Conservation (phyloP, 352 stramenopile species). For the Phytopythium litorale region DNA sequence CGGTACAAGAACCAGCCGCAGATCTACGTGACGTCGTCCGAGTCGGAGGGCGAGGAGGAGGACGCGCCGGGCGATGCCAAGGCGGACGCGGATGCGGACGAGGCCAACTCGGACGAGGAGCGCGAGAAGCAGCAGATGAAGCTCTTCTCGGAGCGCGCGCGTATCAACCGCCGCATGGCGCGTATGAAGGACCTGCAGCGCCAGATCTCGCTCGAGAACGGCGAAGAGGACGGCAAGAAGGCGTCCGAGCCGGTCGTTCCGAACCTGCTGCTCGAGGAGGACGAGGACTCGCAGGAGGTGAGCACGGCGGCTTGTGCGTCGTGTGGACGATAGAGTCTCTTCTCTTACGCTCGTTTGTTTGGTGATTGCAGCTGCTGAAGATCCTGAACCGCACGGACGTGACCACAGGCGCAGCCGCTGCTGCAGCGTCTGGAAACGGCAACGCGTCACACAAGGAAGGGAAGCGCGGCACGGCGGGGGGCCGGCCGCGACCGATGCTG, state of each 20-base stretch:
- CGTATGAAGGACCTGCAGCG: slow-evolving; percentile 81
- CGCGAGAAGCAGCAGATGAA: slow-evolving; percentile 85
- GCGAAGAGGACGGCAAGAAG: slow-evolving; percentile 21
- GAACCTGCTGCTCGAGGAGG: slow-evolving; percentile 69
- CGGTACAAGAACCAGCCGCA: slow-evolving; percentile 74
- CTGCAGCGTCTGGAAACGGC: neutral
- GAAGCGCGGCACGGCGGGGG: slow-evolving; percentile 6
- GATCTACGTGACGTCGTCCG: slow-evolving; percentile 87
- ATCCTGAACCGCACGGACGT: slow-evolving; percentile 60
- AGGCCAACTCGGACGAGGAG: slow-evolving; percentile 73
- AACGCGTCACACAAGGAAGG: neutral
- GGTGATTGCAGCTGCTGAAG: slow-evolving; percentile 37
- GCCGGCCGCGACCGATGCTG: slow-evolving; percentile 24
- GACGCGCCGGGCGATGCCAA: slow-evolving; percentile 23
- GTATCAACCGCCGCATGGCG: slow-evolving; percentile 83
- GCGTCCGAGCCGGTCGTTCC: slow-evolving; percentile 22
- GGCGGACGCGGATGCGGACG: slow-evolving; percentile 27
- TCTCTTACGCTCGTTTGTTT: slow-evolving; percentile 5
- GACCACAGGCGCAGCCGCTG: slow-evolving; percentile 2
- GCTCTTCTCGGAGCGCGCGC: slow-evolving; percentile 73
- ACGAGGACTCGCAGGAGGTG: slow-evolving; percentile 78
- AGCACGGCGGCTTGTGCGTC: neutral
- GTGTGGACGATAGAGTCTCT: neutral
- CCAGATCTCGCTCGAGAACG: slow-evolving; percentile 42
- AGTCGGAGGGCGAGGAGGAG: slow-evolving; percentile 65